Evolutionary conservation across 2,329 filamentous ascomycete genomes (phyloP).

Genomic region (Samsoniella hepiali): DNA sequence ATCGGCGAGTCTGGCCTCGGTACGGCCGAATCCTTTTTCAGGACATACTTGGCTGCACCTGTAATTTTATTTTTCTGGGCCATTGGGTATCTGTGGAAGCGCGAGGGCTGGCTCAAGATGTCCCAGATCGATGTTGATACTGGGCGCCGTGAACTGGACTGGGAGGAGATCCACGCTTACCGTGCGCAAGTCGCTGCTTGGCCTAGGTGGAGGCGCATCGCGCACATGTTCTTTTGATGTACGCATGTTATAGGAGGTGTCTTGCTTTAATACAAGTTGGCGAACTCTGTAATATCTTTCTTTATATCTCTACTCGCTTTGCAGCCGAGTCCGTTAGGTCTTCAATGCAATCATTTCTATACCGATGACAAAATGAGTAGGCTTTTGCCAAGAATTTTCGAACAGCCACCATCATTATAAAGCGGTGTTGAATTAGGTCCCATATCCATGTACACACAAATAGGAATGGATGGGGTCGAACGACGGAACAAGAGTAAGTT

Average conservation of each 20-base stretch:
- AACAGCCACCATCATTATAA: too few relatives aligned
- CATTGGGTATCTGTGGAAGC: conserved; percentile 63
- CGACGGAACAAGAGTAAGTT: neutral
- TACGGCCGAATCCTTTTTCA: conserved; percentile 53
- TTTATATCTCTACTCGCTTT: neutral
- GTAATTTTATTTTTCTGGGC: conserved; percentile 56
- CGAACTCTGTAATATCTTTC: neutral
- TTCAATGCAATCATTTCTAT: neutral
- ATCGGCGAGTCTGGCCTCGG: conserved; percentile 32
- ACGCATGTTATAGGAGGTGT: neutral
- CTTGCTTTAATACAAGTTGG: neutral
- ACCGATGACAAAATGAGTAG: neutral
- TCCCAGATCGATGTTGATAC: conserved; percentile 65
- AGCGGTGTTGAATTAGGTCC: too few relatives aligned
- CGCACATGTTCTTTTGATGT: conserved; percentile 34
- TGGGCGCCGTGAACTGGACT: conserved; percentile 63
- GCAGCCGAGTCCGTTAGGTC: neutral
- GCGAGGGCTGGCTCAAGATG: conserved; percentile 55
- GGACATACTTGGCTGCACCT: conserved; percentile 51
- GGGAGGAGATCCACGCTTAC: conserved; percentile 58
- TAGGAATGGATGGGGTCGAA: neutral
- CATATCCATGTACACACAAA: neutral
- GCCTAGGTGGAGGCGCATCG: conserved; percentile 48
- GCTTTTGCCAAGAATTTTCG: too few relatives aligned
- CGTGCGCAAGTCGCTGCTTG: conserved; percentile 47